Evolutionary conservation across 225 moss, liverwort and hornwort species (phyloP).

Genomic region (Takakia lepidozioides): DNA sequence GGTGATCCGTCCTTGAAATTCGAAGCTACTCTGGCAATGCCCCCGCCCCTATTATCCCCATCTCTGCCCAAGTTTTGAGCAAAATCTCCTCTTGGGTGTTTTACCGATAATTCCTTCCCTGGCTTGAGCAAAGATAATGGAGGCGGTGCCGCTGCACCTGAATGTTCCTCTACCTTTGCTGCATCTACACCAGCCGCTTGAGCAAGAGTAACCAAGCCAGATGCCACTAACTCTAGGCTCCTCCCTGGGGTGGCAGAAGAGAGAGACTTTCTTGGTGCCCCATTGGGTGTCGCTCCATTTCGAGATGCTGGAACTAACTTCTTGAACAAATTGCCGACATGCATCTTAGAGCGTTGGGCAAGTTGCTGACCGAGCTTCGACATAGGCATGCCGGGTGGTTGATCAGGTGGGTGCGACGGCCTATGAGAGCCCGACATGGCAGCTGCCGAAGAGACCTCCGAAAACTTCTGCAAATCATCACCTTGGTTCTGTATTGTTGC

Average conservation of each 20-base stretch:
- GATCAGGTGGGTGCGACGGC: no score
- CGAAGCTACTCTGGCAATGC: constrained; percentile 9
- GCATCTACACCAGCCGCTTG: constrained; percentile 84
- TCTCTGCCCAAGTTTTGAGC: background rate
- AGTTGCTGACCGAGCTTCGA: constrained; percentile 28
- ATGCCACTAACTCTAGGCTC: background rate
- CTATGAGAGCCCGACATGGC: no score
- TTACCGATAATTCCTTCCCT: no score
- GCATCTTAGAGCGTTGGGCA: constrained; percentile 8
- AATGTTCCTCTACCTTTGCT: constrained; percentile 28
- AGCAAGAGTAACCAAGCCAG: constrained; percentile 69
- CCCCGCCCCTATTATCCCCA: constrained; percentile 21
- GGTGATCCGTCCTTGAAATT: constrained; percentile 11
- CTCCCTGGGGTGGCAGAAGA: no score
- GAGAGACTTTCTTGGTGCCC: no score
- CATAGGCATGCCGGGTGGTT: no score
- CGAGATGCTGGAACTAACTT: constrained; percentile 8
- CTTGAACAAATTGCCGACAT: constrained; percentile 16
- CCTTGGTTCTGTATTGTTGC: no score
- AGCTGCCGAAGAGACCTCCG: no score
- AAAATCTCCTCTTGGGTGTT: no score
- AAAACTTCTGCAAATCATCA: no score
- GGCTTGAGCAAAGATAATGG: no score
- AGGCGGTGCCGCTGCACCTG: constrained; percentile 16
- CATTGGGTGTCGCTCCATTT: constrained; percentile 4